phyloP scores from a whole-genome alignment of 192 early-diverging fungal species.

The Coemansia sp. region DNA sequence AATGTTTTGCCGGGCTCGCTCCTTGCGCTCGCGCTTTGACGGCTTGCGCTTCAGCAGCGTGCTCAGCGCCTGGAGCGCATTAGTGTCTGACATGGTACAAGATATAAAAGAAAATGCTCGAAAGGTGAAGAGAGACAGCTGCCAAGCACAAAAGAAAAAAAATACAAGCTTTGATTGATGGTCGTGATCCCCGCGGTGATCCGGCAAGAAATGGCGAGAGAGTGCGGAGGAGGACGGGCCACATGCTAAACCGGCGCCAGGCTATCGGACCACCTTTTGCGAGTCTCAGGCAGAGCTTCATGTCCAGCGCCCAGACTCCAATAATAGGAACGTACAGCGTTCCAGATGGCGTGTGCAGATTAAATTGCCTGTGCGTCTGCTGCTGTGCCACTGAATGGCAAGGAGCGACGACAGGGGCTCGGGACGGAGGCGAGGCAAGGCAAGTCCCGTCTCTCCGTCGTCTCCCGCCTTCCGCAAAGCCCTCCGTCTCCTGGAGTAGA shows the following conservation, averaged over 20 bases:
- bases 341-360: conserved; percentile 2
- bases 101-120: neutral
- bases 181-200: neutral
- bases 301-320: too few species aligned
- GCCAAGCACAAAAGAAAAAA: neutral
- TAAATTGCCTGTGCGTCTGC: neutral
- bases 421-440: too few species aligned
- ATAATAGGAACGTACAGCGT: neutral
- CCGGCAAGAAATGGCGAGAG: neutral
- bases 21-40: conserved; percentile 34
- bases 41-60: conserved; percentile 27
- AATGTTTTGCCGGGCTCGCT: conserved; percentile 17
- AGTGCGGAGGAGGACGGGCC: neutral
- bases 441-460: neutral
- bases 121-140: neutral
- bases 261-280: too few species aligned
- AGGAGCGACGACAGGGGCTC: neutral
- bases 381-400: too few species aligned
- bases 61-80: conserved; percentile 30
- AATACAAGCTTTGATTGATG: neutral
- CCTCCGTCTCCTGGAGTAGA: neutral
- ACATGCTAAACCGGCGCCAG: neutral
- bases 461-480: too few species aligned
- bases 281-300: too few species aligned
- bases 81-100: conserved; percentile 24